Conservation (phyloP, 129 eudicot genomes). For the Silybum marianum region DNA sequence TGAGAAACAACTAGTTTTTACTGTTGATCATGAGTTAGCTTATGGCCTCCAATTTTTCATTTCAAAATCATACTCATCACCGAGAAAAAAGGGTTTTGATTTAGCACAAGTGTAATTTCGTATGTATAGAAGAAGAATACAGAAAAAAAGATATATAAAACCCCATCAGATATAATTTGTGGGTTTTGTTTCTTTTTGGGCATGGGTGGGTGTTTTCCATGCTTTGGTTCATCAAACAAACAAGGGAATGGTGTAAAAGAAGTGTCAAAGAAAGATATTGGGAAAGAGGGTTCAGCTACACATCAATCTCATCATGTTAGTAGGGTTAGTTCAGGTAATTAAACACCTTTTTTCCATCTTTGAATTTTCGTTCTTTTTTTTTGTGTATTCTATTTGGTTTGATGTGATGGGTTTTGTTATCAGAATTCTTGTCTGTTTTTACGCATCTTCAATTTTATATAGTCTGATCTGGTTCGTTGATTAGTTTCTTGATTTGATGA, state of each 20-base stretch:
- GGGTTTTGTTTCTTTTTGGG: slow-evolving; percentile 42
- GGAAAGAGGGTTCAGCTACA: slow-evolving; percentile 65
- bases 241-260: slow-evolving; percentile 59
- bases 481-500: slow-evolving; percentile 27
- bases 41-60: slow-evolving; percentile 35
- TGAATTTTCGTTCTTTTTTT: not conserved
- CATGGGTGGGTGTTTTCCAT: slow-evolving; percentile 93
- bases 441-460: slow-evolving; percentile 5
- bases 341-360: not conserved
- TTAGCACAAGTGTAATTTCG: not conserved
- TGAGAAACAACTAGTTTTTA: slow-evolving; percentile 21
- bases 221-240: slow-evolving; percentile 76
- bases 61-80: not conserved
- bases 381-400: not conserved
- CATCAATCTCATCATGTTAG: slow-evolving; percentile 61
- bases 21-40: slow-evolving; percentile 45
- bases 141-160: slow-evolving; percentile 1
- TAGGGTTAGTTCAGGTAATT: slow-evolving; percentile 77
- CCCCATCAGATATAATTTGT: slow-evolving; percentile 28
- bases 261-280: slow-evolving; percentile 66
- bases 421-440: slow-evolving; percentile 9
- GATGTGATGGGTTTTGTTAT: slow-evolving; percentile 12
- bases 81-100: slow-evolving; percentile 15
- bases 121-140: slow-evolving; percentile 19
- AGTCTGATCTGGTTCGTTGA: slow-evolving; percentile 39